Percentiles rank a stretch among this genome's conserved stretches.
Conservation (phyloP, 1,284 basidiomycete genomes). For the Amylostereum areolatum region DNA sequence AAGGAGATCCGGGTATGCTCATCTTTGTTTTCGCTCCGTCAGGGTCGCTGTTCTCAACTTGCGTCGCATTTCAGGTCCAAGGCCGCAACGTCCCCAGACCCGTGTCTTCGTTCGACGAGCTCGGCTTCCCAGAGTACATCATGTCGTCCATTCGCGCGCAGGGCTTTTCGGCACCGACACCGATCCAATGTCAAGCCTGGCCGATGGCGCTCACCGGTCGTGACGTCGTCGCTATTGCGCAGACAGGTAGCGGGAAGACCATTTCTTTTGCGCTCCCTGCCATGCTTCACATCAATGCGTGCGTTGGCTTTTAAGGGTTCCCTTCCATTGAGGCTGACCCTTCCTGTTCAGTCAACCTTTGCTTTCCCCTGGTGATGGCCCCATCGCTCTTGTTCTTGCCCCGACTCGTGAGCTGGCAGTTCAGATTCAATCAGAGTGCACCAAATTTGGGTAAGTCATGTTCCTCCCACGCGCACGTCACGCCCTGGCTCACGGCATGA, state of each 20-base stretch:
- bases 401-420: slow-evolving; percentile 98
- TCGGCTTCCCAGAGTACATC: slow-evolving; percentile 94
- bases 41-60: slow-evolving; percentile 3
- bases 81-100: slow-evolving; percentile 88
- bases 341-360: slow-evolving; percentile 72
- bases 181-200: slow-evolving; percentile 99
- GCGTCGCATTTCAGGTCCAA: slow-evolving; percentile 58
- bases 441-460: slow-evolving; percentile 81
- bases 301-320: slow-evolving; percentile 21
- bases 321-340: slow-evolving; percentile 8
- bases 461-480: background rate
- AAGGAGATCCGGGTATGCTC: slow-evolving; percentile 83
- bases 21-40: background rate
- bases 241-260: slow-evolving; percentile 96
- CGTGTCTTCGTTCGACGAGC: slow-evolving; percentile 89
- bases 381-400: slow-evolving; percentile 94
- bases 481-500: slow-evolving; percentile 5
- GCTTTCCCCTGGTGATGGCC: slow-evolving; percentile 90
- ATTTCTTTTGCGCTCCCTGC: slow-evolving; percentile 97
- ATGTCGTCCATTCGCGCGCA: slow-evolving; percentile 90
- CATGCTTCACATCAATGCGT: slow-evolving; percentile 99
- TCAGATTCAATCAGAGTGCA: slow-evolving; percentile 98
- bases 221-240: slow-evolving; percentile 95
- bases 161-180: slow-evolving; percentile 85
- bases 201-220: slow-evolving; percentile 94